Evolutionary conservation across 768 basidiomycete species (phyloP), one percentile per base, ranked within the genome.

Genomic region (Peribolospora baueri): DNA sequence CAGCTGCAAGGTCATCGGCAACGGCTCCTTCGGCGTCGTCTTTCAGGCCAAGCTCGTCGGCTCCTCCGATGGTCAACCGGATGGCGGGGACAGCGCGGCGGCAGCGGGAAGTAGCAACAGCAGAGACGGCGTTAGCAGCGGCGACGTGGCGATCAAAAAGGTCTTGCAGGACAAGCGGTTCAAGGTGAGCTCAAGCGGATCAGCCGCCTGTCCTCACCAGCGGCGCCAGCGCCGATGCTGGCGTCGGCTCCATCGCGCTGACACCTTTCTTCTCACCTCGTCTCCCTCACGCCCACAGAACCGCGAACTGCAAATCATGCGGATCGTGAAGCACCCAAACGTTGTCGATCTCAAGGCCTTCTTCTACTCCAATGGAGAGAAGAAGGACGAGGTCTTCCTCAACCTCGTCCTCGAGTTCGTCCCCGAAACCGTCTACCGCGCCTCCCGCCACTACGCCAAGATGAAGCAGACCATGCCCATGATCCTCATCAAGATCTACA

Each of bases 391-490:
- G 75, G 87, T 98, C 53, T 98, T 93, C 72, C 82, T 98, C 65
- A 98, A 98, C 68, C 82, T 98, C 67, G 88, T 98, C 41, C 79
- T 93, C 64, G 93, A 98, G 79, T 98, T 87, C 70, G 88, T 98
- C 52, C 93, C 93, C 46, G 93, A 97, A 72, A 98, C 93, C 11
- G 93, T 98, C 56, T 97, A 97, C 72, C 86, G 91, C 65, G 93
- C 91, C 38, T 91, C 86, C 66, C 81, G 91, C 65, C 91, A 95
- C 72, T 98, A 97, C 68, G 84, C 90, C 62, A 97, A 97, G 71
- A 83, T 98, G 71, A 98, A 98, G 74, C 93, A 98, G 68, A 84
- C 86, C 57, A 98, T 98, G 93, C 93, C 93, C 40, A 95, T 88
- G 80, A 78, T 93, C 53, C 93, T 97, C 73, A 90, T 98, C 75